Base-by-base conservation (phyloP, 305 asterid species). In the Striga hermonthica region DNA sequence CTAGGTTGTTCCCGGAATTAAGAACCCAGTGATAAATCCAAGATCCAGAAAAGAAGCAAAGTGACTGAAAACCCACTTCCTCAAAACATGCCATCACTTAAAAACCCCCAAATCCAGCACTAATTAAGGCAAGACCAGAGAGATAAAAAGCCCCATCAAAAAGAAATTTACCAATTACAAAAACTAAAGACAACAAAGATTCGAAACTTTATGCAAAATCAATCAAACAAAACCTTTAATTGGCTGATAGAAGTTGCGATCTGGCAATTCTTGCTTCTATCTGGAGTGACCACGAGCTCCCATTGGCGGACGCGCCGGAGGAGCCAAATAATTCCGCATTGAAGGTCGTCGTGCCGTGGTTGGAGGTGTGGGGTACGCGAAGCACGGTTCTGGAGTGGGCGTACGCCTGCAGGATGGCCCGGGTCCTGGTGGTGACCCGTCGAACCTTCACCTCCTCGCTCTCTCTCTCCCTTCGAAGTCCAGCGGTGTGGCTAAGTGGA, bases 231-330 rank as follows among this genome's bases (percentile, higher is more conserved):
- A 62, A 87, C 98, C 98, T 88, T 94, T 63, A 86, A 86, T 72
- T 81, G 86, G 80, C 71, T 56, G 9, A 76, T 16, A 39, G 93
- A 78, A 0, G 85, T 71, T 3, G 85, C 79, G 85, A 88, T 86
- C 87, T 91, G 95, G 73, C 13, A 64, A 66, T 22, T 79, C 81
- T 80, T 85, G 80, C 83, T 82, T 80, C 88, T 85, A 54, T 85
- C 91, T 0, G 98, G 98, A 47, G 98, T 88, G 57, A 84, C 96
- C 96, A 88, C 84, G 72, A 84, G 84, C 67, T 77, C 89, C 9
- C 66, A 49, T 28, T 67, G n/a, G n/a, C n/a, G n/a, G n/a, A n/a
- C n/a, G n/a, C n/a, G n/a, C n/a, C n/a, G n/a, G n/a, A n/a, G n/a
- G n/a, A n/a, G n/a, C n/a, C n/a, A n/a, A n/a, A n/a, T n/a, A n/a